Base-by-base conservation (phyloP, 371 early-diverging fungal genomes). In the Mucor racemosus region DNA sequence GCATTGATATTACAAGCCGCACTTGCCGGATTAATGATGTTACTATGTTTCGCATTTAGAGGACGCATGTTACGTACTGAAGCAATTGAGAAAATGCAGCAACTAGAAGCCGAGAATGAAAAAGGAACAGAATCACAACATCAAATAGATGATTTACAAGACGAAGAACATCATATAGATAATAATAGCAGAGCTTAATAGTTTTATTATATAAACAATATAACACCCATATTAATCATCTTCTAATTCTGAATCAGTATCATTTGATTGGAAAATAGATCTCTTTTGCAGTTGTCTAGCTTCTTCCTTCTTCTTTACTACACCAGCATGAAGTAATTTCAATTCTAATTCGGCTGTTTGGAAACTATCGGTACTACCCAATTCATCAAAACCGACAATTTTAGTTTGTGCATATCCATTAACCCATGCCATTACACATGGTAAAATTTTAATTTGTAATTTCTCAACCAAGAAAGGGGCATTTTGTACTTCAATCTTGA, bases 311-410 rank as follows among this genome's bases (percentile, higher is more conserved):
- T 68, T 75, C 58, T 66, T 72, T 8, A 71, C 62, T 19, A 71
- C 75, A 68, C 91, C 90, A 31, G 88, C 73, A 65, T 86, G 84
- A 26, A 77, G 75, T 55, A 96, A 78, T 39, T 97, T 86, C 53
- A 84, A 73, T 74, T 97, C 97, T 8, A 98, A 78, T 41, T 82
- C 62, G 7, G 87, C 76, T 3, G 96, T 97, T 39, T 86, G 80
- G 67, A 99, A 98, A 54, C 84, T 79, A 75, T 97, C 97, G 6
- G 86, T 88, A 71, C 92, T 93, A 14, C 97, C 96, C 9, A 99
- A 79, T 34, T 94, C 97, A 48, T 99, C 99, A 84, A 99, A 99
- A 0, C 99, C 98, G 66, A 97, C 84, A 38, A 99, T 69, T 48
- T 95, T 95, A 60, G 69, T 74, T 48, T 83, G 66, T 31, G 75